Conservation (phyloP, 2,329 filamentous ascomycete species). For the Claviceps capensis region DNA sequence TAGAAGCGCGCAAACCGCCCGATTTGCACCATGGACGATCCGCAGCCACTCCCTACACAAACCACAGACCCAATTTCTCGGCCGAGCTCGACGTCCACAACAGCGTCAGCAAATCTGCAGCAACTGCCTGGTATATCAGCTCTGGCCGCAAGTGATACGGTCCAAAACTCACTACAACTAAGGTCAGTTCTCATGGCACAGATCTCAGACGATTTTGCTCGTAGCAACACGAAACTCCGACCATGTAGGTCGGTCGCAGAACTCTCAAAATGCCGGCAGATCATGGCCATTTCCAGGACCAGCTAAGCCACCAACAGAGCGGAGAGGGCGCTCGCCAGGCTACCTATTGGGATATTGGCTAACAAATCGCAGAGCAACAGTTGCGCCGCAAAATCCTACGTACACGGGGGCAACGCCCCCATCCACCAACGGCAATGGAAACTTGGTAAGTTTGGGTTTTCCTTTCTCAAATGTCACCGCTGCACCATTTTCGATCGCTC, state of each 20-base stretch:
- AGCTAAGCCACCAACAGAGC: neutral
- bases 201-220: neutral
- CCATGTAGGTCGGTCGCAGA: neutral
- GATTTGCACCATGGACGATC: conserved; percentile 31
- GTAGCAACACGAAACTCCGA: neutral
- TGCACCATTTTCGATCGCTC: neutral
- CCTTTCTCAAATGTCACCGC: neutral
- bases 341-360: conserved; percentile 2
- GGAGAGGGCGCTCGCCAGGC: neutral
- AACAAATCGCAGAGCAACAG: conserved; percentile 8
- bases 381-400: conserved; percentile 11
- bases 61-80: conserved; percentile 34
- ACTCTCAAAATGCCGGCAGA: neutral
- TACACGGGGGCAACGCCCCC: conserved; percentile 23
- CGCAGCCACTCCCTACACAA: conserved; percentile 24
- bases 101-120: conserved; percentile 25
- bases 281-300: too few relatives aligned
- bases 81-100: conserved; percentile 34
- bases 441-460: conserved; percentile 22
- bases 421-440: conserved; percentile 25
- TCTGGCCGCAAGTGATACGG: conserved; percentile 27
- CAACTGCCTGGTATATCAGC: conserved; percentile 34
- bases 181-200: conserved; percentile 23
- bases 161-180: conserved; percentile 28
- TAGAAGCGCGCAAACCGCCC: neutral